phyloP scores from a whole-genome alignment of 306 rosid species.

The Fragaria ananassa region DNA sequence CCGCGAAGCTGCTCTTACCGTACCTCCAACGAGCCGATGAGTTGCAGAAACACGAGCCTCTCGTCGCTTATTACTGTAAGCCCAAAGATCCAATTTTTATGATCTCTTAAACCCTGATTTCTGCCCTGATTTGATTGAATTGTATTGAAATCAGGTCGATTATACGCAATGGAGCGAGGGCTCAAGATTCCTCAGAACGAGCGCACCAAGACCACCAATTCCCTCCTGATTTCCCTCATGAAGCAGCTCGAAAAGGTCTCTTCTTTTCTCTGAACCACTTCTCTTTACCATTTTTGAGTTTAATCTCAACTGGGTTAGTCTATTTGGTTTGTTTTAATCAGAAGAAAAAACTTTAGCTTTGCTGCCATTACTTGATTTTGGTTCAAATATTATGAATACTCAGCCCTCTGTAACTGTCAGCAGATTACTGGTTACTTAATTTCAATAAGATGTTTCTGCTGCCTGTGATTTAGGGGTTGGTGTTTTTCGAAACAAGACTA shows the following conservation, averaged over 20 bases:
- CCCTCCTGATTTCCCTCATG: slow-evolving; percentile 93
- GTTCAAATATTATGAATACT: background rate
- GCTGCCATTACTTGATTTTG: background rate
- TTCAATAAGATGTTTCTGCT: slow-evolving; percentile 10
- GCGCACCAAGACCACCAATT: slow-evolving; percentile 89
- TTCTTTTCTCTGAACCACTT: background rate
- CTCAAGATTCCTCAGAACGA: slow-evolving; percentile 81
- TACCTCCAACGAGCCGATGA: slow-evolving; percentile 99
- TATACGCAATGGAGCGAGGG: slow-evolving; percentile 96
- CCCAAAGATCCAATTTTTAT: background rate
- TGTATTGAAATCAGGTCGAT: slow-evolving; percentile 57
- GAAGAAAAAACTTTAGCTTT: background rate
- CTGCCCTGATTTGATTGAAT: background rate
- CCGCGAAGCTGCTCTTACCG: slow-evolving; percentile 91
- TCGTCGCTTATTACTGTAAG: slow-evolving; percentile 89
- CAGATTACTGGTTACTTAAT: slow-evolving; percentile 17
- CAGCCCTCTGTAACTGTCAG: background rate
- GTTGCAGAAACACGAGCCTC: slow-evolving; percentile 95
- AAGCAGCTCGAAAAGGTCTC: slow-evolving; percentile 93
- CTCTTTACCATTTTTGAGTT: background rate
- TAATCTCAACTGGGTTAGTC: background rate
- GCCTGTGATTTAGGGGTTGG: slow-evolving; percentile 3
- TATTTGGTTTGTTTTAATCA: background rate
- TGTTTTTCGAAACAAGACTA: background rate
- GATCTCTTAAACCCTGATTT: slow-evolving; percentile 9